These are phyloP conservation scores for Globisporangium yorkense DNA, from an alignment of 352 stramenopile species.

Conservation along the genomic window DNA sequence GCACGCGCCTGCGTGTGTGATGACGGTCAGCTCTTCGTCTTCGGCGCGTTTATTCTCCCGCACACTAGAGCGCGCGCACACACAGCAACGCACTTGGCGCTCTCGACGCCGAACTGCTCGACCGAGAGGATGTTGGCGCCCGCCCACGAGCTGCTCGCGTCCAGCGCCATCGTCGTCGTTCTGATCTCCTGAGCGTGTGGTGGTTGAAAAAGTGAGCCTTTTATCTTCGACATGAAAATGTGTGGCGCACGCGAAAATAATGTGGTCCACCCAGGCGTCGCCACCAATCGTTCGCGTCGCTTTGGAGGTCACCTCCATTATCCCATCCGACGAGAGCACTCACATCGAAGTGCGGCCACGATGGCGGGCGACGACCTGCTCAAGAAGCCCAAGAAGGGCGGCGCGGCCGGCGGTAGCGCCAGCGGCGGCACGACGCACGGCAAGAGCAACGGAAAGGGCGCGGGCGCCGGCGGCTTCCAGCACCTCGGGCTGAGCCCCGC, in stretches of 20 bases:
- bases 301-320: neutral
- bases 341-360: neutral
- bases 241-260: neutral
- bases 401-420: slow-evolving; percentile 8
- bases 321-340: slow-evolving; percentile 13
- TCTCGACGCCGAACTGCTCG: slow-evolving; percentile 70
- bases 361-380: slow-evolving; percentile 72
- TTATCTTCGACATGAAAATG: neutral
- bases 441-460: slow-evolving; percentile 78
- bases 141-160: slow-evolving; percentile 53
- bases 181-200: slow-evolving; percentile 4
- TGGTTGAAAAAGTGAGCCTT: neutral
- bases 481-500: slow-evolving; percentile 69
- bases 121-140: slow-evolving; percentile 77
- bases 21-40: neutral
- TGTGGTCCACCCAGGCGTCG: too few species aligned
- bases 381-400: slow-evolving; percentile 39
- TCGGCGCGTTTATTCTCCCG: neutral
- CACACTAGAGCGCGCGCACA: neutral
- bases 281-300: slow-evolving; percentile 1
- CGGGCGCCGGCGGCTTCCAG: slow-evolving; percentile 78
- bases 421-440: slow-evolving; percentile 43
- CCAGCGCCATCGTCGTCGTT: slow-evolving; percentile 27
- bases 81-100: slow-evolving; percentile 42
- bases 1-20: slow-evolving; percentile 37